Evolutionary conservation across 331 rosid genomes (phyloP), one percentile per base, ranked within the genome.

Genomic region (Spiraea crenata): DNA sequence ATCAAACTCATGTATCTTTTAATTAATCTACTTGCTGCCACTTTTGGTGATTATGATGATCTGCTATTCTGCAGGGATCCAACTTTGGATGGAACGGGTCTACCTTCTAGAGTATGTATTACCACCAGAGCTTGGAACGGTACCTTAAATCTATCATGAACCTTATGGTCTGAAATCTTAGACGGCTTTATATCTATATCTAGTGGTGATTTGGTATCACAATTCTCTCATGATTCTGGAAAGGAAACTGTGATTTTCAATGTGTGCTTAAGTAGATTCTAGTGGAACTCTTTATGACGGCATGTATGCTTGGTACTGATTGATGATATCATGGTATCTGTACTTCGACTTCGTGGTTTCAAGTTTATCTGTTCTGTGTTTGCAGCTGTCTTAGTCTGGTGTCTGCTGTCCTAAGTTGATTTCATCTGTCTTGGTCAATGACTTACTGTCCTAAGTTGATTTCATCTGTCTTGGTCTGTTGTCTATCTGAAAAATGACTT

Each of bases 61-160:
- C 57, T 67, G 25, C 52, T 67, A 67, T 79, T 74, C 31, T 74
- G 87, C 93, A 90, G 98, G 98, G 97, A 62, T 88, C 96, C 34
- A 72, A 90, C 90, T 77, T 93, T 49, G 98, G 98, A 65, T 90
- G 93, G 93, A 90, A 93, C 17, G 98, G 97, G 35, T 62, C 93
- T 37, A 88, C 96, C 65, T 85, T 93, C 79, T 90, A 78, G 46
- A 46, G 67, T 65, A 47, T 17, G 1, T 66, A 62, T 42, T 48
- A 17, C 51, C 11, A n/a, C 31, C 31, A 25, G 1, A 25, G 31
- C 31, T 57, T 55, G 17, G 49, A 25, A 25, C 31, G 1, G 7
- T 41, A 38, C 65, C 67, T 52, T 41, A 44, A 41, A 57, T 42
- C 9, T 7, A 11, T 19, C 52, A 5, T 35, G 68, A 57, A 52